Percentiles rank a stretch among this genome's conserved stretches.
These are phyloP conservation scores for Taphrina wiesneri DNA, from an alignment of 1,139 yeast genomes.

Conservation along the genomic window DNA sequence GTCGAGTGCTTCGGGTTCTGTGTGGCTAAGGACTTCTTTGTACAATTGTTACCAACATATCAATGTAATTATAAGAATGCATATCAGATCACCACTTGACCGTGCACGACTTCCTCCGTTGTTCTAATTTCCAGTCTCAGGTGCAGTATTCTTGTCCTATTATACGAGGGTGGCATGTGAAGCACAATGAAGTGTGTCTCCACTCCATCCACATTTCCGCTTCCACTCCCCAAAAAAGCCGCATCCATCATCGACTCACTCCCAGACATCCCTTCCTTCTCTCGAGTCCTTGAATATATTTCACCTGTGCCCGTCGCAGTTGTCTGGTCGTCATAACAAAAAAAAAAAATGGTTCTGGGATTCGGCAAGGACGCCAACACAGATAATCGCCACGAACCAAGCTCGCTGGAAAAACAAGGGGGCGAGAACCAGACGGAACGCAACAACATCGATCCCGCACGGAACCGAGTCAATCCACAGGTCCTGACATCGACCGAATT, in stretches of 20 bases:
- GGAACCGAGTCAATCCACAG: constrained; percentile 21
- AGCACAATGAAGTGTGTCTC: not conserved
- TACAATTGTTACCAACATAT: constrained; percentile 5
- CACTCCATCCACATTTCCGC: not conserved
- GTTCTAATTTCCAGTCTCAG: not conserved
- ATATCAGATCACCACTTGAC: not conserved
- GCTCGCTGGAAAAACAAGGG: constrained; percentile 10
- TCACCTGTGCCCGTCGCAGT: not conserved
- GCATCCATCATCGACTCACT: not conserved
- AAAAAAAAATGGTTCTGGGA: constrained; percentile 2
- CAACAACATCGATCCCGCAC: constrained; percentile 28
- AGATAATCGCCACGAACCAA: not conserved
- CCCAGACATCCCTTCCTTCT: not conserved
- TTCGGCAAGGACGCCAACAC: constrained; percentile 20
- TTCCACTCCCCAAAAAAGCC: not conserved
- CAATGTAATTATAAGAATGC: constrained; percentile 6
- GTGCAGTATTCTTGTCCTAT: no score
- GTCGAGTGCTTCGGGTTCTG: not conserved
- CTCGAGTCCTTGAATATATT: not conserved
- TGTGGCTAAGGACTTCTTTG: not conserved
- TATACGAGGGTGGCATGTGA: not conserved
- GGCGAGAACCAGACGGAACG: constrained; percentile 5
- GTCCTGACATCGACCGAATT: constrained; percentile 6
- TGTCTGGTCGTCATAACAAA: not conserved
- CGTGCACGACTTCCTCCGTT: not conserved